Evolutionary conservation across 768 basidiomycete species (phyloP).

Genomic region (Candolleomyces aberdarensis): DNA sequence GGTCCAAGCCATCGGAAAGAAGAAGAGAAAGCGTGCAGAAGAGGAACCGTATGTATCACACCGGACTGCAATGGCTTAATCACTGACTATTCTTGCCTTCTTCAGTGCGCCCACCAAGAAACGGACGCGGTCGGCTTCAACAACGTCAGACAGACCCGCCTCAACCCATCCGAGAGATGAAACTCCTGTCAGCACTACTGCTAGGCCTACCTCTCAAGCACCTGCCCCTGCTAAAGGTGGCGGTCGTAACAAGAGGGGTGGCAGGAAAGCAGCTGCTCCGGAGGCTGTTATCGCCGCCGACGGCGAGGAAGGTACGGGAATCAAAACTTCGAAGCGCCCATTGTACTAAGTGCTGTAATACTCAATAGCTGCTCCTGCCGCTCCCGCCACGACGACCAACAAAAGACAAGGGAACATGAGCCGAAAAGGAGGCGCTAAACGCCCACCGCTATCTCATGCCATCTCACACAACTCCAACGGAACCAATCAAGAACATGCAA

Average conservation of each 20-base stretch:
- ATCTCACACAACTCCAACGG: conserved; percentile 22
- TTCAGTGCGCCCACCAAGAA: conserved; percentile 44
- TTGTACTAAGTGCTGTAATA: conserved; percentile 6
- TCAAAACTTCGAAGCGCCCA: neutral
- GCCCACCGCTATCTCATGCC: conserved; percentile 28
- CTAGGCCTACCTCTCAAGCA: conserved; percentile 25
- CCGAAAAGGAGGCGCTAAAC: conserved; percentile 39
- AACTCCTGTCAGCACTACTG: conserved; percentile 29
- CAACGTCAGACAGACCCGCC: conserved; percentile 55
- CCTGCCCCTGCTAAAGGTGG: conserved; percentile 30
- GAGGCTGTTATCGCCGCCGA: conserved; percentile 40
- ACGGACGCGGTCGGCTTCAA: conserved; percentile 75
- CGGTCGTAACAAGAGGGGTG: conserved; percentile 43
- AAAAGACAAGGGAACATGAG: conserved; percentile 37
- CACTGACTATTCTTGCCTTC: conserved; percentile 12
- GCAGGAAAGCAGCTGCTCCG: conserved; percentile 34
- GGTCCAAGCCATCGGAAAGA: conserved; percentile 35
- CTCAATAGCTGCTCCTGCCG: conserved; percentile 9
- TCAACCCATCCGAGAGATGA: conserved; percentile 41
- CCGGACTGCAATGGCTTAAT: neutral
- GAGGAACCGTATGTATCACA: conserved; percentile 60
- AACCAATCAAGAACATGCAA: conserved; percentile 37
- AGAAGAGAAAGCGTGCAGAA: conserved; percentile 75
- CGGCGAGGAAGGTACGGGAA: conserved; percentile 60
- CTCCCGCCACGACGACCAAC: conserved; percentile 16